A percentile compares a stretch with the other conserved stretches of the same genome.
Evolutionary conservation across 1,139 yeast genomes (phyloP).

Genomic region (Magnusiomyces tetraspermus): DNA sequence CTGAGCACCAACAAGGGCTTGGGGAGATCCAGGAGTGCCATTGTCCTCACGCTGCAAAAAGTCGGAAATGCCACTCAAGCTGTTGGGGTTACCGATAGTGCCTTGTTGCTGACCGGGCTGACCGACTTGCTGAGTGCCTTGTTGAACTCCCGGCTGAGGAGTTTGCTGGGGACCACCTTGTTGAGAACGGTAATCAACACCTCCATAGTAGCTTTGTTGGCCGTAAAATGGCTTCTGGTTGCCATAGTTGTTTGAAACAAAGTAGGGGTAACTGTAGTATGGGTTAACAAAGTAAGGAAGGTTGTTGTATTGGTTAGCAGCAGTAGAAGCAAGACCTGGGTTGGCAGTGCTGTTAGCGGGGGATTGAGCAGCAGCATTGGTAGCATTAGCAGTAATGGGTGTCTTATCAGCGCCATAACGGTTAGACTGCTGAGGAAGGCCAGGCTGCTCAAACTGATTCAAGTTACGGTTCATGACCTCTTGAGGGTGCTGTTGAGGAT

Average conservation of each 20-base stretch:
- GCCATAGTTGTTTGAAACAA: constrained; percentile 24
- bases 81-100: constrained; percentile 15
- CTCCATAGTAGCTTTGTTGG: constrained; percentile 2
- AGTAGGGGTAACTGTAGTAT: constrained; percentile 13
- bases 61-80: constrained; percentile 28
- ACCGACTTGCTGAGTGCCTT: constrained; percentile 14
- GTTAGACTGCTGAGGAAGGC: constrained; percentile 8
- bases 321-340: constrained; percentile 2
- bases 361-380: constrained; percentile 3
- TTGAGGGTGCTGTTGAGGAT: constrained; percentile 17
- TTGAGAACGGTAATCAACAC: neutral
- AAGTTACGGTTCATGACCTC: constrained; percentile 9
- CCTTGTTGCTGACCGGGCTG: constrained; percentile 18
- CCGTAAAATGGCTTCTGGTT: constrained; percentile 9
- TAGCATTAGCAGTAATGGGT: constrained; percentile 3
- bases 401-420: constrained; percentile 9
- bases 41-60: constrained; percentile 30
- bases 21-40: constrained; percentile 23
- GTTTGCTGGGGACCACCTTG: constrained; percentile 5
- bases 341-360: constrained; percentile 5
- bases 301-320: neutral
- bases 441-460: constrained; percentile 8
- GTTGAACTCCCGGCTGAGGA: constrained; percentile 7
- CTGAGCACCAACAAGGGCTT: constrained; percentile 16
- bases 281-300: constrained; percentile 4